Conservation (phyloP, 2,329 filamentous ascomycete species). For the Fusarium tjaetaba region DNA sequence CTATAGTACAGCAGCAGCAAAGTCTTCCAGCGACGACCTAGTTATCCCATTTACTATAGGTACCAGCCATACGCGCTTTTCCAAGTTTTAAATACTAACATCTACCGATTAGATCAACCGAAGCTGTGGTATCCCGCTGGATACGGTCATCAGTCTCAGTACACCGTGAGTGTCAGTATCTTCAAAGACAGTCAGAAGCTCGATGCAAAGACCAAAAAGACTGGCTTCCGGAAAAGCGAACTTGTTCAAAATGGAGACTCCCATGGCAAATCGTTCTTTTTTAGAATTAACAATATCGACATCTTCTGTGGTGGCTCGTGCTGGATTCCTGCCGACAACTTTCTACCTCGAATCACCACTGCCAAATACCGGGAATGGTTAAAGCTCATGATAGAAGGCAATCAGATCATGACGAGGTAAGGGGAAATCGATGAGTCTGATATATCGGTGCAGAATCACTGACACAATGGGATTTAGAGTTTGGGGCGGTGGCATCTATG, state of each 20-base stretch:
- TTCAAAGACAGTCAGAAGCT: background rate
- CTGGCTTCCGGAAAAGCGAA: background rate
- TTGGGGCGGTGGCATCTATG: conserved; percentile 4
- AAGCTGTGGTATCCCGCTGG: background rate
- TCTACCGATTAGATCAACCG: background rate
- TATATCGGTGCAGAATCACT: background rate
- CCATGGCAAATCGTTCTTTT: background rate
- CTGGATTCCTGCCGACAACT: background rate
- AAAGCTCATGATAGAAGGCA: background rate
- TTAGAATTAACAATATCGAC: background rate
- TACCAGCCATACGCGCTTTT: background rate
- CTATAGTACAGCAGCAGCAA: background rate
- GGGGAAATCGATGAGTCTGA: background rate
- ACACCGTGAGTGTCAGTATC: background rate
- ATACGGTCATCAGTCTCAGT: background rate
- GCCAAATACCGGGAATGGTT: background rate
- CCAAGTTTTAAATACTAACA: background rate
- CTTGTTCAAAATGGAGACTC: background rate
- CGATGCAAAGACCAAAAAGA: background rate
- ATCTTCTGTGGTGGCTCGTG: background rate
- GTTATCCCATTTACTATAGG: background rate
- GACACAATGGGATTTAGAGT: background rate
- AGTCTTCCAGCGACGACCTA: background rate
- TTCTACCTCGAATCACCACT: background rate
- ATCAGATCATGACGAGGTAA: conserved; percentile 5